Conservation (phyloP, 1,284 basidiomycete species). For the Mycena citricolor region DNA sequence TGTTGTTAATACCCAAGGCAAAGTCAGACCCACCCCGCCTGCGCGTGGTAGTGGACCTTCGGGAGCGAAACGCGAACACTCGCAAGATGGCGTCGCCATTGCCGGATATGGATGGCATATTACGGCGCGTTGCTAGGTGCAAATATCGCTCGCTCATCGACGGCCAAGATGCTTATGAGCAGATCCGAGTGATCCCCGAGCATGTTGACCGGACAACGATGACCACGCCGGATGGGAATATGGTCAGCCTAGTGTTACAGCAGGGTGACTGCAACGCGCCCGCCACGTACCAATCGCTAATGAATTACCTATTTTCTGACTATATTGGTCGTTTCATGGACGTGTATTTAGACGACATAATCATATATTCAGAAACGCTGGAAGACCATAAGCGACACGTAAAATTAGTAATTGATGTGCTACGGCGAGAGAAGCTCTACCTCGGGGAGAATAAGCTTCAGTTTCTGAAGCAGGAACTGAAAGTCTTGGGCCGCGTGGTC, state of each 20-base stretch:
- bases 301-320: constrained; percentile 32
- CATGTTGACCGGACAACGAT: constrained; percentile 1
- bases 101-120: constrained; percentile 24
- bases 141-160: constrained; percentile 30
- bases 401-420: constrained; percentile 25
- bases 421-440: constrained; percentile 28
- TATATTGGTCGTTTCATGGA: constrained; percentile 32
- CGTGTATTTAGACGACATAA: constrained; percentile 34
- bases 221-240: constrained; percentile 31
- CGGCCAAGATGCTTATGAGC: constrained; percentile 23
- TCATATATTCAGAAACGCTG: constrained; percentile 31
- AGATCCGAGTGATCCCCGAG: constrained; percentile 1
- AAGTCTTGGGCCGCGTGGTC: constrained; percentile 34
- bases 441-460: constrained; percentile 29
- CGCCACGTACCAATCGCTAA: constrained; percentile 27
- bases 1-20: constrained; percentile 12
- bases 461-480: constrained; percentile 26
- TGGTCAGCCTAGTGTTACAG: constrained; percentile 33
- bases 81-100: constrained; percentile 30
- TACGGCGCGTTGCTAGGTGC: constrained; percentile 11
- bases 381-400: constrained; percentile 32
- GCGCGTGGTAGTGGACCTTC: constrained; percentile 13
- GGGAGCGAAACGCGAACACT: constrained; percentile 25
- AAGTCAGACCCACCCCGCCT: constrained; percentile 4
- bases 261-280: constrained; percentile 31